Percentiles rank a stretch among this genome's conserved stretches.
Evolutionary conservation across 2,329 filamentous ascomycete species (phyloP).

Genomic region (Cladosporium sp.): DNA sequence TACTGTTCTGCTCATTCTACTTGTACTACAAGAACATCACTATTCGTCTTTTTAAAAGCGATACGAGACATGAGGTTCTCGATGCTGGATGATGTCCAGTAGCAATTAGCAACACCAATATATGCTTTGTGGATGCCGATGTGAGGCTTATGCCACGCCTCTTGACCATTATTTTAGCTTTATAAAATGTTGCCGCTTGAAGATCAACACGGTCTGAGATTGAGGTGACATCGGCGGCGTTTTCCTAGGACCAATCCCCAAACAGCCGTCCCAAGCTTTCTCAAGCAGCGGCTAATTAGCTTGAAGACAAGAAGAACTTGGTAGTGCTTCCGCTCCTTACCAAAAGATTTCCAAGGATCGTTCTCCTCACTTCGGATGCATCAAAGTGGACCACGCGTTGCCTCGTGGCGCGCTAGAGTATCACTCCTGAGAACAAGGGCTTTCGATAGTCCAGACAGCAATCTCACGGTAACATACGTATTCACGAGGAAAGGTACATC

Average conservation of each 20-base stretch:
- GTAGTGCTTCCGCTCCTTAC: neutral
- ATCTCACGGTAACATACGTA: neutral
- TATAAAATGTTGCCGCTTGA: neutral
- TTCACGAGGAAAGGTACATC: neutral
- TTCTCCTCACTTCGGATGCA: neutral
- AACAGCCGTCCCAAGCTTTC: slow-evolving; percentile 7
- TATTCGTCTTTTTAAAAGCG: neutral
- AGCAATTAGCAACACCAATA: neutral
- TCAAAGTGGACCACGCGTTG: neutral
- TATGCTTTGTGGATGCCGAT: neutral
- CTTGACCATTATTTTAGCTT: neutral
- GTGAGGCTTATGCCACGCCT: neutral
- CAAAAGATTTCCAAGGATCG: neutral
- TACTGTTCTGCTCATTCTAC: neutral
- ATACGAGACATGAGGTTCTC: neutral
- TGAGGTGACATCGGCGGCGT: slow-evolving; percentile 18
- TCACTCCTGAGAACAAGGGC: neutral
- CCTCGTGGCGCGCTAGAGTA: neutral
- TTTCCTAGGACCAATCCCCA: neutral
- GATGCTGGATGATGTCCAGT: neutral
- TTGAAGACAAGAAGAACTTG: neutral
- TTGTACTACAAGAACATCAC: neutral
- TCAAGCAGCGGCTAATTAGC: slow-evolving; percentile 14
- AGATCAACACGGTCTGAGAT: neutral
- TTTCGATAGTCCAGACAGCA: neutral